Conservation (phyloP, 2,329 filamentous ascomycete genomes). For the Alternaria sp. region DNA sequence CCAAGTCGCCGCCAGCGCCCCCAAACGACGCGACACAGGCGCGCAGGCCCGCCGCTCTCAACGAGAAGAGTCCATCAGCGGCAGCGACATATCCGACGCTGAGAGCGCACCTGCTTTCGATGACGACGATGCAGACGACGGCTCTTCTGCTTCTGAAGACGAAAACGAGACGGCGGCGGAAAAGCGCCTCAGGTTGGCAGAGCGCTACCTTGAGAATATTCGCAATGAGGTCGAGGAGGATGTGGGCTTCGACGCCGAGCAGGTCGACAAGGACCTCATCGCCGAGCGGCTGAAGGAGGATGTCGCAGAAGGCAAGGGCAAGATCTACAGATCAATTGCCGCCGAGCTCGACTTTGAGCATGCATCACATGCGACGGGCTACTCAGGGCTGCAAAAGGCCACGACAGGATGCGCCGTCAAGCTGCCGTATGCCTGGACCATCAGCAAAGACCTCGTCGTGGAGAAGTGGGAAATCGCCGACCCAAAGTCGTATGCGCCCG, state of each 20-base stretch:
- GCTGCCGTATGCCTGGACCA: conserved; percentile 84
- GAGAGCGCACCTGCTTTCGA: conserved; percentile 56
- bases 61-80: conserved; percentile 83
- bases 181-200: conserved; percentile 83
- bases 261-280: conserved; percentile 91
- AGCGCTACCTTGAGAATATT: conserved; percentile 92
- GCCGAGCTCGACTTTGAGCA: conserved; percentile 73
- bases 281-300: conserved; percentile 87
- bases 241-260: conserved; percentile 88
- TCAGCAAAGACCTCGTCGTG: conserved; percentile 82
- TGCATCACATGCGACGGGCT: conserved; percentile 75
- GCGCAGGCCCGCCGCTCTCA: conserved; percentile 57
- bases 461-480: conserved; percentile 89
- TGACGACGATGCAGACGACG: conserved; percentile 45
- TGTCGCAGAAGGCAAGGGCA: conserved; percentile 88
- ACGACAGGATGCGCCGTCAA: conserved; percentile 83
- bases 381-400: conserved; percentile 77
- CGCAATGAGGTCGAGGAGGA: conserved; percentile 77
- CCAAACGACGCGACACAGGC: conserved; percentile 67
- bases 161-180: conserved; percentile 90
- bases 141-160: conserved; percentile 69
- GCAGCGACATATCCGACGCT: conserved; percentile 76
- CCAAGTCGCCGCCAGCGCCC: conserved; percentile 59
- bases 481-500: conserved; percentile 41
- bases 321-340: conserved; percentile 83